Evolutionary conservation across 1,284 basidiomycete species (phyloP).

Genomic region (Trametes versicolor): DNA sequence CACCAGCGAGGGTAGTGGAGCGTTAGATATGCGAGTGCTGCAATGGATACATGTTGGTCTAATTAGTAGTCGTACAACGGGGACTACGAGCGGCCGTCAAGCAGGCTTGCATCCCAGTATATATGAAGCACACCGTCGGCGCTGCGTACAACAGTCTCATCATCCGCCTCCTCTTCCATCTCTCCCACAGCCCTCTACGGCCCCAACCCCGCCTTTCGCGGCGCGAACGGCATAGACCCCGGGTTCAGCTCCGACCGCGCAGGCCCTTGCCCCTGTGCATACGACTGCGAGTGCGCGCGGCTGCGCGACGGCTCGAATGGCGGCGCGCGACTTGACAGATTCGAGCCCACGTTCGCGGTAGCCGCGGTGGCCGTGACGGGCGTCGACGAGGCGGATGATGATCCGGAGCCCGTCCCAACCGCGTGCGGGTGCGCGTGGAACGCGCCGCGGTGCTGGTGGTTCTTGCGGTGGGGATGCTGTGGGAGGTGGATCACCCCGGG

Average conservation of each 20-base stretch:
- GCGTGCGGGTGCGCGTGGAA: slow-evolving; percentile 14
- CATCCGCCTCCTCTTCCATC: background rate
- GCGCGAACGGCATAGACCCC: slow-evolving; percentile 43
- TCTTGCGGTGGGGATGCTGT: slow-evolving; percentile 26
- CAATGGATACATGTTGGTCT: slow-evolving; percentile 17
- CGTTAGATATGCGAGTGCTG: background rate
- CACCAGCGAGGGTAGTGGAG: background rate
- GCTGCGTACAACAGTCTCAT: background rate
- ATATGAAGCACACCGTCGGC: background rate
- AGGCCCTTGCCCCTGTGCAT: slow-evolving; percentile 20
- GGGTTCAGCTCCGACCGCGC: slow-evolving; percentile 44
- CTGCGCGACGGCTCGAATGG: slow-evolving; percentile 45
- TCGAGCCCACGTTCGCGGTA: slow-evolving; percentile 27
- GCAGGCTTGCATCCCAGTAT: background rate
- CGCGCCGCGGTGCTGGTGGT: slow-evolving; percentile 18
- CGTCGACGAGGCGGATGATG: slow-evolving; percentile 28
- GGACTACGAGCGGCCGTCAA: background rate
- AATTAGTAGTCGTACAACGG: slow-evolving; percentile 6
- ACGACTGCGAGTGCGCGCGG: slow-evolving; percentile 18
- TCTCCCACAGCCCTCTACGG: background rate
- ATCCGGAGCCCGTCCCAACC: slow-evolving; percentile 33
- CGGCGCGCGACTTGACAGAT: slow-evolving; percentile 45
- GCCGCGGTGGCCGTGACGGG: slow-evolving; percentile 18
- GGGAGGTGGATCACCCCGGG: slow-evolving; percentile 44
- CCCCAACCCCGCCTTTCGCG: slow-evolving; percentile 20